These are phyloP conservation scores for Magnusiomyces sp. DNA, from an alignment of 1,139 yeast genomes.

Conservation along the genomic window DNA sequence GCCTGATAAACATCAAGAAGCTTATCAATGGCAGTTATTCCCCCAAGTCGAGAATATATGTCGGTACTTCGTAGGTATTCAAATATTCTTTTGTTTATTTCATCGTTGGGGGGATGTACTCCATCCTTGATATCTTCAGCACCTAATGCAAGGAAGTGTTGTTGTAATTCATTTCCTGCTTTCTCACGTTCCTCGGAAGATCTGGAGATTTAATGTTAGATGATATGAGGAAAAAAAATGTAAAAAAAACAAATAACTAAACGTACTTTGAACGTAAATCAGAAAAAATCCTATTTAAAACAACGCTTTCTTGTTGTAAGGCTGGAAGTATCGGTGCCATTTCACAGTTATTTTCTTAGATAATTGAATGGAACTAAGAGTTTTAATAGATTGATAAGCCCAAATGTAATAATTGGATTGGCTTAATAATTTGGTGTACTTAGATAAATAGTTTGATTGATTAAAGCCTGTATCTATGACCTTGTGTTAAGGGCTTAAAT, in stretches of 20 bases:
- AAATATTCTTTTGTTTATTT: slow-evolving; percentile 78
- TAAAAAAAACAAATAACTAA: neutral
- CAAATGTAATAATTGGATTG: neutral
- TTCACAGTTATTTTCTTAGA: neutral
- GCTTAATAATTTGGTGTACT: neutral
- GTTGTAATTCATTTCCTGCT: slow-evolving; percentile 56
- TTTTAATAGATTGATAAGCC: neutral
- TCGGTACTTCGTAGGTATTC: slow-evolving; percentile 75
- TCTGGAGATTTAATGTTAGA: slow-evolving; percentile 15
- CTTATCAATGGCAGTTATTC: slow-evolving; percentile 83
- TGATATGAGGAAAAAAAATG: neutral
- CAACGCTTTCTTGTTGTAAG: slow-evolving; percentile 15
- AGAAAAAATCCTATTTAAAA: slow-evolving; percentile 18
- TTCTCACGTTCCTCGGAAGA: slow-evolving; percentile 28
- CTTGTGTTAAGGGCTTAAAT: neutral
- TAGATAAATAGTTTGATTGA: neutral
- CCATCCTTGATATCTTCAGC: slow-evolving; percentile 73
- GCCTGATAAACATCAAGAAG: slow-evolving; percentile 70
- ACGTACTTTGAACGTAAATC: slow-evolving; percentile 23
- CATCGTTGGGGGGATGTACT: slow-evolving; percentile 71
- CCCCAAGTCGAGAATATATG: slow-evolving; percentile 70
- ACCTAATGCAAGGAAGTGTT: slow-evolving; percentile 59
- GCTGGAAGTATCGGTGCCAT: slow-evolving; percentile 10
- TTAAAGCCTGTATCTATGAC: neutral
- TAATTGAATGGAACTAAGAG: neutral